A percentile compares a stretch with the other conserved stretches of the same genome.
Conservation (phyloP, 345 rosid species). For the Tarenaya hassleriana region DNA sequence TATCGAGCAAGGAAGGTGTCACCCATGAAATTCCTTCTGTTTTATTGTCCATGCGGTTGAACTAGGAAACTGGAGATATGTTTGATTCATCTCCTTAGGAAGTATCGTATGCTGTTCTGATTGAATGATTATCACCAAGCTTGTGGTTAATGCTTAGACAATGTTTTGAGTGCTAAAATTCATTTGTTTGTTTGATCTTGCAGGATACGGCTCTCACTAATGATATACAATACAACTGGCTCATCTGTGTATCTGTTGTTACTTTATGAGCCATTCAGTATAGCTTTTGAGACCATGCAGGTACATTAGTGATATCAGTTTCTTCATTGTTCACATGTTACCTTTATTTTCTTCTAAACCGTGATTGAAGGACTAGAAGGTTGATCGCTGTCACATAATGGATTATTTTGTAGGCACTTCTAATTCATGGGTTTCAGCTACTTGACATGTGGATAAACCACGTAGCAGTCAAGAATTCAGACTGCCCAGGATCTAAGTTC, state of each 20-base stretch:
- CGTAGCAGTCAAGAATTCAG: constrained; percentile 47
- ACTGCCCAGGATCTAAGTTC: constrained; percentile 57
- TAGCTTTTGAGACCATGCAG: constrained; percentile 40
- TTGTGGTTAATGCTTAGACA: constrained; percentile 13
- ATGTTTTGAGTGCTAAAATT: constrained; percentile 9
- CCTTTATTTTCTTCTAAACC: constrained; percentile 5
- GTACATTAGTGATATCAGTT: constrained; percentile 17
- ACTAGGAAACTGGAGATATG: neutral
- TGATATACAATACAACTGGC: constrained; percentile 31
- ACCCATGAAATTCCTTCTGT: constrained; percentile 9
- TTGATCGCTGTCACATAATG: neutral
- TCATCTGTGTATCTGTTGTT: constrained; percentile 33
- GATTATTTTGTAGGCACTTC: constrained; percentile 53
- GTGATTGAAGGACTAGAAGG: constrained; percentile 5
- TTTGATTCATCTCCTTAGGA: neutral
- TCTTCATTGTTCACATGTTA: neutral
- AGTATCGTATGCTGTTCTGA: neutral
- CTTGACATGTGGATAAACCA: constrained; percentile 86
- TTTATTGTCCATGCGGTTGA: constrained; percentile 12
- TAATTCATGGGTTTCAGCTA: constrained; percentile 89
- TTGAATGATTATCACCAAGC: neutral
- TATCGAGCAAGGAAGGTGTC: constrained; percentile 2
- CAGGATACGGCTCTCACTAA: constrained; percentile 36
- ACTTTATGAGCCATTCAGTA: constrained; percentile 38
- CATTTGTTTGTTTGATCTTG: constrained; percentile 4